phyloP scores from a whole-genome alignment of 2,329 filamentous ascomycete genomes.

The Pyricularia pennisetigena region DNA sequence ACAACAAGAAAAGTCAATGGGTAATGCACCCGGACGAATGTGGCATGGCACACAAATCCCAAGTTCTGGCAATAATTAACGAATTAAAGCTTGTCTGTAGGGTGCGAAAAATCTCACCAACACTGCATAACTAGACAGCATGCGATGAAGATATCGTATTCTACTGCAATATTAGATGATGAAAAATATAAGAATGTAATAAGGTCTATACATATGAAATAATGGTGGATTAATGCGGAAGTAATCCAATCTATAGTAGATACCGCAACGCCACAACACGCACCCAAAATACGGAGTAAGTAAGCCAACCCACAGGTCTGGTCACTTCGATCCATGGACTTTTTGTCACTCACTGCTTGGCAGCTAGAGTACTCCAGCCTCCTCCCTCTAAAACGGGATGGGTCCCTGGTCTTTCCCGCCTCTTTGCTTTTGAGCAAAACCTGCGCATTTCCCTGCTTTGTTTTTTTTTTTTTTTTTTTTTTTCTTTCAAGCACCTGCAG shows the following conservation, averaged over 20 bases:
- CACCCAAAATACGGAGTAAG: not conserved
- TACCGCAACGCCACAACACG: not conserved
- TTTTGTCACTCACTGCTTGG: not conserved
- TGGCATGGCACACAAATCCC: not conserved
- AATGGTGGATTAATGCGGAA: not conserved
- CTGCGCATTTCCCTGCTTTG: not conserved
- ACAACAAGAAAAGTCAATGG: not conserved
- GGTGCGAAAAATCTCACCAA: not conserved
- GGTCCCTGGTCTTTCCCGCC: not conserved
- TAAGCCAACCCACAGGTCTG: not conserved
- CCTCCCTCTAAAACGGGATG: not conserved
- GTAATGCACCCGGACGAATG: not conserved
- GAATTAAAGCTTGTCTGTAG: not conserved
- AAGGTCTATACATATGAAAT: too few relatives aligned
- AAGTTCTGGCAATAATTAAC: not conserved
- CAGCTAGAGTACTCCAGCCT: not conserved
- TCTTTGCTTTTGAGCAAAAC: slow-evolving; percentile 1
- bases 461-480: not conserved
- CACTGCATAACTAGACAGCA: not conserved
- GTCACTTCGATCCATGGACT: not conserved
- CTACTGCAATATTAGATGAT: not conserved
- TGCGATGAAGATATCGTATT: not conserved
- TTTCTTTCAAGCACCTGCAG: not conserved
- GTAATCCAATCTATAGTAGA: not conserved
- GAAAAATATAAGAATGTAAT: too few relatives aligned